Base-by-base conservation (phyloP, 2,329 filamentous ascomycete genomes). In the Aspergillus costaricaensis region DNA sequence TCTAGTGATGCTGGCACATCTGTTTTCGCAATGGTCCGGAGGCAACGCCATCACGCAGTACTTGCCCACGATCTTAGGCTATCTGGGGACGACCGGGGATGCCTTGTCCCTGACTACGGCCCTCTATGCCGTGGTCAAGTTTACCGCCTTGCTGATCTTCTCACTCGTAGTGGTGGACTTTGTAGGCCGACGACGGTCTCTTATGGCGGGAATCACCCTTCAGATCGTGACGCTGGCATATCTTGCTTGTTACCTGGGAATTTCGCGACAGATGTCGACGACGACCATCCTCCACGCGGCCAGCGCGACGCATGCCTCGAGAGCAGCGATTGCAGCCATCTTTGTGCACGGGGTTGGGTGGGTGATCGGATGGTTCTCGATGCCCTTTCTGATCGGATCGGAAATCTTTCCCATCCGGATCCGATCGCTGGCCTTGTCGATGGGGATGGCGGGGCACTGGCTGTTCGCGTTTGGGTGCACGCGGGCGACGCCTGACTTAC, bases 341-440 rank as follows among this genome's bases (percentile, higher is more conserved):
- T 82, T 79, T 51, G 67, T 81, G 7, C 80, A 82, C 54, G 79
- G 72, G 0, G 80, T 82, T 49, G 80, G 79, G 4, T 82, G 80
- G 62, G 73, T 74, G 17, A 71, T 76, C 21, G 76, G 75, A 65
- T 71, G 64, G 72, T 72, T 55, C 50, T 71, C 76, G 30, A 73
- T 82, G 1, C 80, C 80, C 0, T 82, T 81, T 54, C 71, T 82
- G 5, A 80, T 82, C 55, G 77, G 76, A 4, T 74, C 72, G 1
- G 79, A 82, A 58, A 66, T 81, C 0, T 82, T 78, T 72, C 79
- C 80, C 1, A 81, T 81, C 59, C 73, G 74, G 3, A 76, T 82
- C 53, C 76, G 79, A 0, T 80, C 79, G 0, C 78, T 81, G 62
- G 56, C 47, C 21, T 36, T 58, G 7, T 52, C 50, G 38, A 21